Evolutionary conservation across 106 monocot genomes (phyloP).

Genomic region (Triglochin maritima): DNA sequence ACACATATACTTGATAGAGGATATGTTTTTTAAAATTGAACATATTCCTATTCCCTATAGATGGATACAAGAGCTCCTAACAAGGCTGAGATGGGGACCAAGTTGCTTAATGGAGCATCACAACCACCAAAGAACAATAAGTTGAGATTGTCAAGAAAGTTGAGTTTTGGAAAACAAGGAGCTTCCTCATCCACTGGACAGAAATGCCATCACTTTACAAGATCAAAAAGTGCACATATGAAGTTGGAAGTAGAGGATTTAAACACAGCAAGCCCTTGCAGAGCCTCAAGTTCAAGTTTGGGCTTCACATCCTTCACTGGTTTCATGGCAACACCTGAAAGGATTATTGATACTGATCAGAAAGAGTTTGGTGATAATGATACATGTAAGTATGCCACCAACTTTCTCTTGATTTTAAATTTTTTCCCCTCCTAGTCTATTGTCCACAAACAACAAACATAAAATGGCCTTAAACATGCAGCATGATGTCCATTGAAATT

Average conservation of each 20-base stretch:
- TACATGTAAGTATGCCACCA: slow-evolving; percentile 13
- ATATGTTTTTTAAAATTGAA: too few relatives aligned
- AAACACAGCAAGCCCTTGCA: slow-evolving; percentile 40
- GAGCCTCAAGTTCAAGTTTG: slow-evolving; percentile 67
- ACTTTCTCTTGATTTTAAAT: not conserved
- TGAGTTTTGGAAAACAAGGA: slow-evolving; percentile 36
- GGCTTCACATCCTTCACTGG: slow-evolving; percentile 81
- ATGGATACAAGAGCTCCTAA: too few relatives aligned
- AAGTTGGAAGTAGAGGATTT: slow-evolving; percentile 63
- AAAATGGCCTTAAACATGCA: too few relatives aligned
- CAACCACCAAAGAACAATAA: not conserved
- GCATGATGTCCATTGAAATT: too few relatives aligned
- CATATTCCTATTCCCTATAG: too few relatives aligned
- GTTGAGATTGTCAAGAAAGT: slow-evolving; percentile 26
- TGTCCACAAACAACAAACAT: too few relatives aligned
- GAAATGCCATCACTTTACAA: slow-evolving; percentile 35
- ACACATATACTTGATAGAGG: too few relatives aligned
- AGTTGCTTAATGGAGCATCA: too few relatives aligned
- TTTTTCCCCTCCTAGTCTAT: too few relatives aligned
- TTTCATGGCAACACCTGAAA: slow-evolving; percentile 53
- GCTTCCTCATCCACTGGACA: slow-evolving; percentile 29
- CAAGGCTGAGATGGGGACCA: too few relatives aligned
- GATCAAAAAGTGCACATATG: slow-evolving; percentile 53
- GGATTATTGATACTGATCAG: slow-evolving; percentile 16
- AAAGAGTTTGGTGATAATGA: slow-evolving; percentile 36